phyloP scores from a whole-genome alignment of 345 rosid genomes.

The Moringa oleifera region DNA sequence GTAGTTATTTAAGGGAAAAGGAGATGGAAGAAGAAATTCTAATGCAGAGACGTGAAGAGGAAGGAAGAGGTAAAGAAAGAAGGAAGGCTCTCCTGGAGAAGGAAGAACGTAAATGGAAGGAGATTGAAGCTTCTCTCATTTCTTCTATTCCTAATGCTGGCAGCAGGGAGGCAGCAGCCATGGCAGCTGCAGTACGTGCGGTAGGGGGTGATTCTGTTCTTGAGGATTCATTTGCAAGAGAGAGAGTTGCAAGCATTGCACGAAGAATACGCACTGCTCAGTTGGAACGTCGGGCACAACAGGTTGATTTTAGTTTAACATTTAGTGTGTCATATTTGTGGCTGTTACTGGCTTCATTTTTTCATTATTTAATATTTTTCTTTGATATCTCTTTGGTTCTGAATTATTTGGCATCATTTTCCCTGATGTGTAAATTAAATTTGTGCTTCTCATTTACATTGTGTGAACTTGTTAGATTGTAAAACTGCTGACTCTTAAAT shows the following conservation, averaged over 20 bases:
- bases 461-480: not conserved
- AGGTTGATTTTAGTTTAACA: constrained; percentile 37
- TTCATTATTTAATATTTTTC: too few relatives aligned
- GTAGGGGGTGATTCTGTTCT: constrained; percentile 99
- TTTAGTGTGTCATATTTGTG: constrained; percentile 5
- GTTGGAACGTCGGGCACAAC: constrained; percentile 85
- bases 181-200: constrained; percentile 99
- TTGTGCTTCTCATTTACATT: not conserved
- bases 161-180: constrained; percentile 98
- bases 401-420: not conserved
- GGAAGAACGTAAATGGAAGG: constrained; percentile 99
- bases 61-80: constrained; percentile 98
- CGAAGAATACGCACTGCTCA: constrained; percentile 87
- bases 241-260: constrained; percentile 97
- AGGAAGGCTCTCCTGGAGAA: constrained; percentile 95
- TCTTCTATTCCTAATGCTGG: constrained; percentile 99
- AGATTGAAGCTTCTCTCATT: constrained; percentile 98
- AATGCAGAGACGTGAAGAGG: constrained; percentile 99
- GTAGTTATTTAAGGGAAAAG: constrained; percentile 92
- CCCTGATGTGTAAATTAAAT: not conserved
- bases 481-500: constrained; percentile 12
- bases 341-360: constrained; percentile 6
- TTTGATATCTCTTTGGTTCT: not conserved
- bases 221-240: constrained; percentile 98
- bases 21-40: constrained; percentile 99